Conservation (phyloP, 2,329 filamentous ascomycete species). For the Fusarium sp. region DNA sequence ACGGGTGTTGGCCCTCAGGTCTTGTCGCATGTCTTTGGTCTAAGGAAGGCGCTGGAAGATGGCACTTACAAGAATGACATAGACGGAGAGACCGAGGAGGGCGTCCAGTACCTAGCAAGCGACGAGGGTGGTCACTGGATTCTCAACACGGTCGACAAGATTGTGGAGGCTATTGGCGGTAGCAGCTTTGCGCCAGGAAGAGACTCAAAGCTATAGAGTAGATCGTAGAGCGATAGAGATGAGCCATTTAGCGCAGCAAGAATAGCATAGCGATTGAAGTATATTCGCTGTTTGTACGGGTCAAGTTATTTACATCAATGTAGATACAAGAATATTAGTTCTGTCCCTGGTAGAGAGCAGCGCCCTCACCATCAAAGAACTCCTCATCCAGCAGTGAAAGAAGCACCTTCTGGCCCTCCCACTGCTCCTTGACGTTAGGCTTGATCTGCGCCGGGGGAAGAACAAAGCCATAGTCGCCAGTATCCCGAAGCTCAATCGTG, state of each 20-base stretch:
- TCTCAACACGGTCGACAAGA: constrained; percentile 55
- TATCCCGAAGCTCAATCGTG: constrained; percentile 51
- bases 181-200: constrained; percentile 50
- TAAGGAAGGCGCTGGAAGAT: constrained; percentile 80
- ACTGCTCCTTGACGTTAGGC: constrained; percentile 50
- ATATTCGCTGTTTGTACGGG: not conserved
- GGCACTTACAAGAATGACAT: constrained; percentile 60
- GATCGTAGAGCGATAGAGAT: not conserved
- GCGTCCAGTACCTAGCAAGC: constrained; percentile 53
- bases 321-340: not conserved
- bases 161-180: constrained; percentile 58
- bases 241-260: not conserved
- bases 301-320: not conserved
- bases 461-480: constrained; percentile 50
- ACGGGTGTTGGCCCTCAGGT: constrained; percentile 87
- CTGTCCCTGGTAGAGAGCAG: constrained; percentile 32
- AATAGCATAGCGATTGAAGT: not conserved
- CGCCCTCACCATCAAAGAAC: constrained; percentile 48
- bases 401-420: constrained; percentile 50
- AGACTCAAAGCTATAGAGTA: constrained; percentile 33
- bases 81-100: constrained; percentile 49
- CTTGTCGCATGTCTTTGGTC: constrained; percentile 81
- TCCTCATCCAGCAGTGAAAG: constrained; percentile 46
- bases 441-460: constrained; percentile 51
- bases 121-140: constrained; percentile 62